Evolutionary conservation across 495 filamentous ascomycete species (phyloP).

Genomic region (Wilcoxina mikolae): DNA sequence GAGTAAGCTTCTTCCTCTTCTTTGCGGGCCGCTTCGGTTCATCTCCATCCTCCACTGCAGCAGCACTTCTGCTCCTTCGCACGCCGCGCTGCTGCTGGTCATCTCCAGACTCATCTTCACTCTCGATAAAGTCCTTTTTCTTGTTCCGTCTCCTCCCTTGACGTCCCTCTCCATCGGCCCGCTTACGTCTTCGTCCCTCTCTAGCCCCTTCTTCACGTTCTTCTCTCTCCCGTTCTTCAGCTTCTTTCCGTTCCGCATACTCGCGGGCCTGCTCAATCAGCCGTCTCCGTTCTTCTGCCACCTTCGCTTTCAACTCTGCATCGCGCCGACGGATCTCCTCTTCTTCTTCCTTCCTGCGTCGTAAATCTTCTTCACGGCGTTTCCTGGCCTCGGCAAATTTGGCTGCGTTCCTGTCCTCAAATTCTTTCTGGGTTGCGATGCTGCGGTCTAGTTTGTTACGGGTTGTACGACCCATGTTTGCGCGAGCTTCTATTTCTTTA

Average conservation of each 20-base stretch:
- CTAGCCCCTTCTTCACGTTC: constrained; percentile 59
- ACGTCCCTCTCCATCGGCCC: constrained; percentile 53
- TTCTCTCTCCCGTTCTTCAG: constrained; percentile 53
- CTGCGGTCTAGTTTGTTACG: constrained; percentile 76
- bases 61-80: constrained; percentile 18
- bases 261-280: constrained; percentile 63
- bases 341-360: constrained; percentile 55
- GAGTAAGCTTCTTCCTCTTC: constrained; percentile 44
- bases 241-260: constrained; percentile 50
- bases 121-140: constrained; percentile 53
- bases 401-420: constrained; percentile 81
- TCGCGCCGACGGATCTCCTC: constrained; percentile 49
- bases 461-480: constrained; percentile 91
- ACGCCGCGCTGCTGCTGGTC: constrained; percentile 6
- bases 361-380: constrained; percentile 60
- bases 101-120: constrained; percentile 38
- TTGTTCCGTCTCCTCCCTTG: constrained; percentile 34
- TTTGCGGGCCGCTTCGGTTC: constrained; percentile 43
- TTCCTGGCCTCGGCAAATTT: constrained; percentile 63
- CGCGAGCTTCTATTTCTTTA: constrained; percentile 78
- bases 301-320: constrained; percentile 54
- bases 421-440: constrained; percentile 69
- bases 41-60: constrained; percentile 35
- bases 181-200: constrained; percentile 59
- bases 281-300: constrained; percentile 64